Evolutionary conservation across 225 moss, liverwort and hornwort genomes (phyloP).

Genomic region (Ulota crispa): DNA sequence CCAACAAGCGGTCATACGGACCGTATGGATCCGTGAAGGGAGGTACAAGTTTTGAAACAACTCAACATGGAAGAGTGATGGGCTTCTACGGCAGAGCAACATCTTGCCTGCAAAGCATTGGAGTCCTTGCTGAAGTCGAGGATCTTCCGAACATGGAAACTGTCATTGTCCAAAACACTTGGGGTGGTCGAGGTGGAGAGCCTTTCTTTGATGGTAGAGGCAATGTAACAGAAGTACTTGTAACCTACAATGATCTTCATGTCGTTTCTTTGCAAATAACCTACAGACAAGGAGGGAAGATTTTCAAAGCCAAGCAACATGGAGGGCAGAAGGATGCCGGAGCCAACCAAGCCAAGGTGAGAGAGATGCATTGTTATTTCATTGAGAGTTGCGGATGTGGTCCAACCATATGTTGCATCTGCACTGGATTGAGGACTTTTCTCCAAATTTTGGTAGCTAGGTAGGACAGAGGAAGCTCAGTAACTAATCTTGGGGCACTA

Average conservation of each 20-base stretch:
- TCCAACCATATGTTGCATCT: too few species aligned
- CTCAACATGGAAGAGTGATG: not conserved
- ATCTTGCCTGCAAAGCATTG: not conserved
- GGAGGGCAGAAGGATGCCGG: not conserved
- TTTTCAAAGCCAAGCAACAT: not conserved
- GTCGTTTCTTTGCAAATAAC: constrained; percentile 5
- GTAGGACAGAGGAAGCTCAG: too few species aligned
- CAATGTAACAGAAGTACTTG: not conserved
- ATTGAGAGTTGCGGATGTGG: too few species aligned
- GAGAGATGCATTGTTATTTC: too few species aligned
- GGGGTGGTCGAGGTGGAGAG: constrained; percentile 13
- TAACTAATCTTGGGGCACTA: not conserved
- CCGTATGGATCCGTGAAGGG: not conserved
- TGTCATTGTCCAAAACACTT: not conserved
- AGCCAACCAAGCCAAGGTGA: not conserved
- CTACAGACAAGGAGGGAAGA: not conserved
- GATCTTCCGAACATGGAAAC: not conserved
- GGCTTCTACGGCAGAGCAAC: constrained; percentile 9
- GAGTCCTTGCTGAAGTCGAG: not conserved
- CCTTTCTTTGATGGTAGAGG: constrained; percentile 10
- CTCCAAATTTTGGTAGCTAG: too few species aligned
- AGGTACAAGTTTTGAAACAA: not conserved
- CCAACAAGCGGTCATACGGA: not conserved
- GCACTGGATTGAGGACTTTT: too few species aligned
- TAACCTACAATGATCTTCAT: not conserved